Conservation (phyloP, 139 green algal genomes). For the Chlorella sp. region DNA sequence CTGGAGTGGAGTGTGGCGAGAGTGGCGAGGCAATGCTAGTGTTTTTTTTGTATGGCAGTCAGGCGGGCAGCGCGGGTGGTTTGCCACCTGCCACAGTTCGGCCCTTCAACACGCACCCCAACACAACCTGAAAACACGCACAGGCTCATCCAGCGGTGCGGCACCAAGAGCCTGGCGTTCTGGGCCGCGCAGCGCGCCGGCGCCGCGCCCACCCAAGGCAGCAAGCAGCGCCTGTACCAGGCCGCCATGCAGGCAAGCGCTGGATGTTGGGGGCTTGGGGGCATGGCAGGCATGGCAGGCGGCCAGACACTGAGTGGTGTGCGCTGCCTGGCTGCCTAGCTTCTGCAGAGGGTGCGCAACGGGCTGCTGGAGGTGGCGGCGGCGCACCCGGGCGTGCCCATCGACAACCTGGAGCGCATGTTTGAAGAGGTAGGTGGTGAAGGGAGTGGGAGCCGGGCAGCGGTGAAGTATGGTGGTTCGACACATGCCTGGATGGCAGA, state of each 20-base stretch:
- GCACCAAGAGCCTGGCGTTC: not conserved
- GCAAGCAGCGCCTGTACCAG: not conserved
- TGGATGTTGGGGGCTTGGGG: not conserved
- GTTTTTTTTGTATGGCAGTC: too few relatives aligned
- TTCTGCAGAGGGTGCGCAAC: slow-evolving; percentile 16
- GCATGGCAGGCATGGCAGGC: not conserved
- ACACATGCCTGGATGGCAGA: too few relatives aligned
- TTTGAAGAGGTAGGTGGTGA: slow-evolving; percentile 1
- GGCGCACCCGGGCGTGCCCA: not conserved
- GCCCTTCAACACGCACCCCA: too few relatives aligned
- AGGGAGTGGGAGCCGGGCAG: too few relatives aligned
- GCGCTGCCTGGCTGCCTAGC: not conserved
- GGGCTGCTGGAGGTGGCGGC: not conserved
- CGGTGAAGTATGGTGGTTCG: too few relatives aligned
- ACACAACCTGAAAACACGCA: too few relatives aligned
- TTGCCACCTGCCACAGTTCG: too few relatives aligned
- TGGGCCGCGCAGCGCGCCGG: slow-evolving; percentile 18
- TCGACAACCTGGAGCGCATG: not conserved
- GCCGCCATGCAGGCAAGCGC: slow-evolving; percentile 9
- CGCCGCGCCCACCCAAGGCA: not conserved
- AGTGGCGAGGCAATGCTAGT: too few relatives aligned
- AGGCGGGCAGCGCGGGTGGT: too few relatives aligned
- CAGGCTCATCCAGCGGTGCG: slow-evolving; percentile 15
- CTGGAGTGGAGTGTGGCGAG: too few relatives aligned
- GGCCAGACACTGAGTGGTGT: not conserved